Evolutionary conservation across 495 filamentous ascomycete genomes (phyloP).

Genomic region (Durotheca rogersii): DNA sequence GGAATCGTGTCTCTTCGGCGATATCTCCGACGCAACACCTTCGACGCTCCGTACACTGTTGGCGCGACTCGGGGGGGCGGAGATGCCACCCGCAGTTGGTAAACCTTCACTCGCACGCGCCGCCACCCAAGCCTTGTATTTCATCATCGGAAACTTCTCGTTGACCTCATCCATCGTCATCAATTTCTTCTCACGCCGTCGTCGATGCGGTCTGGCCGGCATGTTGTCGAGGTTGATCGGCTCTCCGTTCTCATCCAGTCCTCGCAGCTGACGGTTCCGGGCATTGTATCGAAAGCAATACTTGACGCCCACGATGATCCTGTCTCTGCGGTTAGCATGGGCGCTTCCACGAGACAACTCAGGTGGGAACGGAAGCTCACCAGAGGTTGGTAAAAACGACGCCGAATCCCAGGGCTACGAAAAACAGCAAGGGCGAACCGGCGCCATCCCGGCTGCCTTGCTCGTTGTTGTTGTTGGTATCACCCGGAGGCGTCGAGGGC

Average conservation of each 20-base stretch:
- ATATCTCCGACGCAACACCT: slow-evolving; percentile 47
- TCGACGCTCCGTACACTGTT: slow-evolving; percentile 66
- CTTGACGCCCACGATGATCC: slow-evolving; percentile 99
- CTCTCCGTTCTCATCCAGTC: slow-evolving; percentile 78
- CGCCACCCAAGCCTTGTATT: slow-evolving; percentile 94
- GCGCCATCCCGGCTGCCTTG: slow-evolving; percentile 43
- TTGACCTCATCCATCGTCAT: slow-evolving; percentile 99
- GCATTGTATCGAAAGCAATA: slow-evolving; percentile 99
- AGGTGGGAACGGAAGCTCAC: slow-evolving; percentile 52
- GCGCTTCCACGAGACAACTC: not conserved
- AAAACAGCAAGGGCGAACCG: slow-evolving; percentile 91
- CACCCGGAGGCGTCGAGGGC: slow-evolving; percentile 17
- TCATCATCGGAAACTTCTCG: slow-evolving; percentile 88
- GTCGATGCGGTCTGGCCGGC: slow-evolving; percentile 68
- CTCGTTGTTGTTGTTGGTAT: slow-evolving; percentile 14
- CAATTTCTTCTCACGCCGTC: slow-evolving; percentile 91
- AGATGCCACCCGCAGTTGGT: slow-evolving; percentile 80
- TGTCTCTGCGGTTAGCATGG: slow-evolving; percentile 46
- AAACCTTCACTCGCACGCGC: slow-evolving; percentile 79
- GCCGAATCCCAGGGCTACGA: slow-evolving; percentile 95
- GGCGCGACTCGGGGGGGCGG: slow-evolving; percentile 67
- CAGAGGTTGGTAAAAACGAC: slow-evolving; percentile 99
- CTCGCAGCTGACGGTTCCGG: slow-evolving; percentile 74
- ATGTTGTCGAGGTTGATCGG: slow-evolving; percentile 81
- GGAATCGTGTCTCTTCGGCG: slow-evolving; percentile 38